phyloP scores from a whole-genome alignment of 2,329 filamentous ascomycete species.

The Curvularia sp. region DNA sequence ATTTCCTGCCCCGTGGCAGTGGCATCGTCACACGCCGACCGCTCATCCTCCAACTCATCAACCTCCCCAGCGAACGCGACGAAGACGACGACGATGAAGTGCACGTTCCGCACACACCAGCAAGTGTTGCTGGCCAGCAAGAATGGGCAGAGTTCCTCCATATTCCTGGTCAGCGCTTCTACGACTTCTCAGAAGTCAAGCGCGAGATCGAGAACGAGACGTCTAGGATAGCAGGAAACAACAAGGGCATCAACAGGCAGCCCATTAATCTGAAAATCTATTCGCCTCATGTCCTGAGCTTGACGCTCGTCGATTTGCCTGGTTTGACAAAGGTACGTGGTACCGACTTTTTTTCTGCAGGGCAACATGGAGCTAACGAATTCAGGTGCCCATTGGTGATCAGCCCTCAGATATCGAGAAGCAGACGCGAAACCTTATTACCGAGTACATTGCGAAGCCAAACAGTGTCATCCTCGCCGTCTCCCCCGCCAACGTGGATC shows the following conservation, averaged over 20 bases:
- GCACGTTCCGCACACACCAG: conserved; percentile 76
- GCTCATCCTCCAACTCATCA: conserved; percentile 97
- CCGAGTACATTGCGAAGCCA: conserved; percentile 97
- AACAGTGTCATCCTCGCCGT: conserved; percentile 98
- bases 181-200: conserved; percentile 91
- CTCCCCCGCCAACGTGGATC: conserved; percentile 95
- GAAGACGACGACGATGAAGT: conserved; percentile 70
- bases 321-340: conserved; percentile 85
- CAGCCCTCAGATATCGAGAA: conserved; percentile 98
- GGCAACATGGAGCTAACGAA: conserved; percentile 36
- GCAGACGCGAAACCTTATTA: conserved; percentile 93
- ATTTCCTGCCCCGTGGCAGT: conserved; percentile 94
- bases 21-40: conserved; percentile 95
- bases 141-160: conserved; percentile 98
- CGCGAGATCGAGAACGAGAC: conserved; percentile 98
- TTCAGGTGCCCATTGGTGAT: conserved; percentile 90
- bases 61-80: conserved; percentile 77
- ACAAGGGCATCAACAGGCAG: conserved; percentile 97
- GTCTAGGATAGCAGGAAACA: conserved; percentile 89
- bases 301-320: conserved; percentile 94
- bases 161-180: conserved; percentile 85
- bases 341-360: conserved; percentile 9
- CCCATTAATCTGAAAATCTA: conserved; percentile 99
- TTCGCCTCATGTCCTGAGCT: conserved; percentile 92
- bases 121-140: conserved; percentile 70